Percentiles rank a stretch among this genome's conserved stretches.
These are phyloP conservation scores for Orbilia oligospora DNA, from an alignment of 2,329 filamentous ascomycete genomes.

Conservation along the genomic window DNA sequence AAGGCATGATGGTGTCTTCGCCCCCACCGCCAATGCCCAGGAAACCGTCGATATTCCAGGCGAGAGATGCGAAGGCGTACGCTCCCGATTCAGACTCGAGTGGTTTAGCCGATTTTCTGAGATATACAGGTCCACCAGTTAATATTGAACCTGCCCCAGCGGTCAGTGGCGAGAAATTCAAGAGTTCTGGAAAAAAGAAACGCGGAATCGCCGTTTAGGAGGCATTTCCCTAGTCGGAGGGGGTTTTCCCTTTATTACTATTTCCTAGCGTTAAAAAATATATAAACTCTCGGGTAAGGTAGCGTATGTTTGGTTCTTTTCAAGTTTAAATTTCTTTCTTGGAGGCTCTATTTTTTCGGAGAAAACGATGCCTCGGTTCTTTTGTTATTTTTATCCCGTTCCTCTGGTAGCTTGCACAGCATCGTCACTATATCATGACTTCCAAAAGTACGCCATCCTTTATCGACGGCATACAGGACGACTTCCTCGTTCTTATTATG, in stretches of 20 bases:
- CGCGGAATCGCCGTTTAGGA: slow-evolving; percentile 64
- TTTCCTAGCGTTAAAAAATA: background rate
- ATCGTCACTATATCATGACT: slow-evolving; percentile 55
- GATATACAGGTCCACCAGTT: slow-evolving; percentile 76
- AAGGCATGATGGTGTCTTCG: slow-evolving; percentile 65
- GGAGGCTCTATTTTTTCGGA: background rate
- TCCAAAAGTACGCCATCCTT: slow-evolving; percentile 26
- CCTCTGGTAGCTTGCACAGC: slow-evolving; percentile 33
- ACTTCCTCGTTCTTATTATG: slow-evolving; percentile 15
- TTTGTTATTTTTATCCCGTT: slow-evolving; percentile 43
- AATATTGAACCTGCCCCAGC: slow-evolving; percentile 61
- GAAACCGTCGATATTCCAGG: slow-evolving; percentile 60
- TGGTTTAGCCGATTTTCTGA: slow-evolving; percentile 81
- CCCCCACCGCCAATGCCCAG: slow-evolving; percentile 68
- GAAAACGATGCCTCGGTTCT: background rate
- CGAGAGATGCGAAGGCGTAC: slow-evolving; percentile 62
- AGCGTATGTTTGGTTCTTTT: slow-evolving; percentile 8
- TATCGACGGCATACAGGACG: slow-evolving; percentile 11
- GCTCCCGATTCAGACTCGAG: slow-evolving; percentile 70
- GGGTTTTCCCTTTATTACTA: slow-evolving; percentile 58
- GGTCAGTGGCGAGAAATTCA: slow-evolving; percentile 50
- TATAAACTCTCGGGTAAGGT: background rate
- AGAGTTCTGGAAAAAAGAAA: slow-evolving; percentile 63
- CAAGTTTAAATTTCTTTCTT: background rate
- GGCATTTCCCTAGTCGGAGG: slow-evolving; percentile 62